These are phyloP conservation scores for Pugionium cornutum DNA, from an alignment of 345 rosid species.

Conservation along the genomic window DNA sequence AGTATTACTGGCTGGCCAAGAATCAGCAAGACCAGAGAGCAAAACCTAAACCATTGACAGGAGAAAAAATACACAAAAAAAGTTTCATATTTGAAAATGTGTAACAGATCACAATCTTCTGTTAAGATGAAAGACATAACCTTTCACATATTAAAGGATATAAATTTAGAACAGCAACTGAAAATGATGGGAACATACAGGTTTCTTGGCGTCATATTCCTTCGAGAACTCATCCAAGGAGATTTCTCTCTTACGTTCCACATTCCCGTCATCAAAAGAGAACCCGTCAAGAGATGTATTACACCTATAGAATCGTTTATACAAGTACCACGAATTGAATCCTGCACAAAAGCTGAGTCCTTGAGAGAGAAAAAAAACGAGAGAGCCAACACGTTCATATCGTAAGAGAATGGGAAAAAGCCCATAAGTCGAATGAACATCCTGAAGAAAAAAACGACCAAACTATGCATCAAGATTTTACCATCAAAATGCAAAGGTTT, in stretches of 20 bases:
- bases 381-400: conserved; percentile 9
- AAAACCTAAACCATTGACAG: conserved; percentile 54
- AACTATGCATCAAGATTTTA: conserved; percentile 27
- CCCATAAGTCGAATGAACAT: neutral
- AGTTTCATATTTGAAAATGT: neutral
- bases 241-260: conserved; percentile 59
- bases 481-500: conserved; percentile 69
- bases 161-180: neutral
- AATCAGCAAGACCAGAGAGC: conserved; percentile 73
- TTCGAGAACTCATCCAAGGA: conserved; percentile 59
- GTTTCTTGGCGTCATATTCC: conserved; percentile 65
- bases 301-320: conserved; percentile 85
- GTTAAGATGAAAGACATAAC: neutral
- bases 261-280: conserved; percentile 66
- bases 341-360: conserved; percentile 50
- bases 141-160: neutral
- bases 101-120: conserved; percentile 1
- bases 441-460: neutral
- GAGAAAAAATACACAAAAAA: conserved; percentile 6
- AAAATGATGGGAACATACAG: conserved; percentile 50
- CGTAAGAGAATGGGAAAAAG: neutral
- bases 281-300: conserved; percentile 64
- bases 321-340: conserved; percentile 76
- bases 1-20: conserved; percentile 85
- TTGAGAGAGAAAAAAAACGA: conserved; percentile 13